A percentile compares a stretch with the other conserved stretches of the same genome.
phyloP scores from a whole-genome alignment of 106 monocot genomes.

The Narthecium ossifragum region DNA sequence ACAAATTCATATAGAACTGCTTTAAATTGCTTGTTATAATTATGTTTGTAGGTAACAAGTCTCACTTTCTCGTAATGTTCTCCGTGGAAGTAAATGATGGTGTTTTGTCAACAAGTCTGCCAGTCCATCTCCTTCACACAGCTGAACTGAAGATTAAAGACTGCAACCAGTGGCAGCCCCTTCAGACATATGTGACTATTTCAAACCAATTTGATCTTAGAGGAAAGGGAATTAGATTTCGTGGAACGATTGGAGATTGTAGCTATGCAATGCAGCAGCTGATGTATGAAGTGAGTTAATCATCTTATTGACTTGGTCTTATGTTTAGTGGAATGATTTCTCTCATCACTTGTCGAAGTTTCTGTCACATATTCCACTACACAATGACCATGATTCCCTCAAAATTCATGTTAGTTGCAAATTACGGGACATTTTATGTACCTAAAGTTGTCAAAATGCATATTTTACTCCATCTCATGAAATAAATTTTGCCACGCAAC shows the following conservation, averaged over 20 bases:
- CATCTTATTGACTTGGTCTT: not conserved
- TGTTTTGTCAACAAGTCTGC: slow-evolving; percentile 42
- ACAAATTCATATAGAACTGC: no score
- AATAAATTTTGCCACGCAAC: no score
- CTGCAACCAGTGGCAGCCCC: slow-evolving; percentile 72
- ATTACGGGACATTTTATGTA: no score
- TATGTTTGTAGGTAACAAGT: slow-evolving; percentile 56
- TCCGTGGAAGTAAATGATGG: slow-evolving; percentile 81
- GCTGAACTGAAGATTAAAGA: slow-evolving; percentile 53
- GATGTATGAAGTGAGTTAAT: slow-evolving; percentile 49
- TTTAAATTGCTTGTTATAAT: not conserved
- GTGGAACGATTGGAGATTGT: slow-evolving; percentile 59
- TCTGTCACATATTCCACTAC: no score
- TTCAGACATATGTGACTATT: slow-evolving; percentile 85
- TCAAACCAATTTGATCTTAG: slow-evolving; percentile 64
- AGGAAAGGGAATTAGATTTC: slow-evolving; percentile 77
- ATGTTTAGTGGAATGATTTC: not conserved
- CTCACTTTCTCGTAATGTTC: slow-evolving; percentile 42
- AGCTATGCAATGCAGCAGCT: slow-evolving; percentile 66
- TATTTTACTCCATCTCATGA: no score
- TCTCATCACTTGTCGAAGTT: not conserved
- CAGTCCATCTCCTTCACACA: slow-evolving; percentile 46
- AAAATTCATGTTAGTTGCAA: no score
- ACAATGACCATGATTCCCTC: no score
- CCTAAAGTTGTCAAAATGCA: no score